Percentiles rank a stretch among this genome's conserved stretches.
These are phyloP conservation scores for Kazachstania kunashirensis DNA, from an alignment of 805 yeast species.

Conservation along the genomic window DNA sequence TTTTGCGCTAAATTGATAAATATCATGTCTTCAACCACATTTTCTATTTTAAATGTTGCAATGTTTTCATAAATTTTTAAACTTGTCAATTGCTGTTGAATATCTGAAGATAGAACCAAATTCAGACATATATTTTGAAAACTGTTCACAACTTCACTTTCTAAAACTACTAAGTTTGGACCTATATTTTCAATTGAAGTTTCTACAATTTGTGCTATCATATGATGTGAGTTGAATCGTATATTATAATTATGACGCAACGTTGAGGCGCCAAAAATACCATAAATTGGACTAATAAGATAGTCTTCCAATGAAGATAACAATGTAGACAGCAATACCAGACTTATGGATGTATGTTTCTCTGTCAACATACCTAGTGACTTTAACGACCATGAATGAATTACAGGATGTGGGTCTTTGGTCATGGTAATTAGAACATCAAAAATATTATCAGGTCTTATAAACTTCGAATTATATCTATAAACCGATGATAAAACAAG, in stretches of 20 bases:
- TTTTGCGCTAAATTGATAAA: slow-evolving; percentile 18
- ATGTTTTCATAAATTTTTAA: slow-evolving; percentile 20
- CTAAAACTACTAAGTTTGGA: slow-evolving; percentile 39
- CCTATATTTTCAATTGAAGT: slow-evolving; percentile 45
- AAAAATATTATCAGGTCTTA: slow-evolving; percentile 37
- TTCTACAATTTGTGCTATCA: slow-evolving; percentile 37
- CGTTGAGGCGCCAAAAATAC: slow-evolving; percentile 35
- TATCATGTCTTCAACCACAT: slow-evolving; percentile 24
- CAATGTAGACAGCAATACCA: slow-evolving; percentile 35
- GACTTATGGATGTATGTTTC: slow-evolving; percentile 41
- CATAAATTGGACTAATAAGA: slow-evolving; percentile 41
- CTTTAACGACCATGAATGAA: slow-evolving; percentile 63
- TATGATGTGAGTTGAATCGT: slow-evolving; percentile 36
- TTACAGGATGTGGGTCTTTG: slow-evolving; percentile 76
- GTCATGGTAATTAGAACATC: slow-evolving; percentile 52
- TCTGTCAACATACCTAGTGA: slow-evolving; percentile 49
- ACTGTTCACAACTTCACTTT: slow-evolving; percentile 20
- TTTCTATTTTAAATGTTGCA: slow-evolving; percentile 21
- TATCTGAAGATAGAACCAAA: slow-evolving; percentile 28
- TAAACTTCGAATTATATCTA: slow-evolving; percentile 31
- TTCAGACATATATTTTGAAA: slow-evolving; percentile 33
- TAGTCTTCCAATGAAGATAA: slow-evolving; percentile 34
- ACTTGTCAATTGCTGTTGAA: slow-evolving; percentile 21
- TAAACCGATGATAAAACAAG: slow-evolving; percentile 41
- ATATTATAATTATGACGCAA: slow-evolving; percentile 42